Conservation (phyloP, 768 basidiomycete species). For the Pleurotus ostreatus region DNA sequence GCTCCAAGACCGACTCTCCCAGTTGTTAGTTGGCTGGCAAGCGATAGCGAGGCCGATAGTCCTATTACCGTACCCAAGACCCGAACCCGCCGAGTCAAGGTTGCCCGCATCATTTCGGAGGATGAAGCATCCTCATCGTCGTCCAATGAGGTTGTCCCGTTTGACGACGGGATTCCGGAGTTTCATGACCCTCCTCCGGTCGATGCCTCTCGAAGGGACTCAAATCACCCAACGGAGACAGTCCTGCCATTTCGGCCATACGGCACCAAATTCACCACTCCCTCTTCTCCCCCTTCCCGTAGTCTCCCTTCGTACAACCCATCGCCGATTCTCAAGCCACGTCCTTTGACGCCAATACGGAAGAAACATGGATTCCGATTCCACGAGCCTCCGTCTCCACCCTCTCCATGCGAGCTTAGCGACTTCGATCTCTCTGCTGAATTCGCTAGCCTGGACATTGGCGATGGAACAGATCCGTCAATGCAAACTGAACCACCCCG, state of each 20-base stretch:
- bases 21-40: not conserved
- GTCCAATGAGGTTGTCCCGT: not conserved
- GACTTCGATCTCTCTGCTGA: constrained; percentile 53
- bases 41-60: not conserved
- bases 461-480: constrained; percentile 21
- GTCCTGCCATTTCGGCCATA: constrained; percentile 12
- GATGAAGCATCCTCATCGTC: not conserved
- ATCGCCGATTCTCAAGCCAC: constrained; percentile 39
- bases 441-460: constrained; percentile 37
- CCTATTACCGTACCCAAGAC: not conserved
- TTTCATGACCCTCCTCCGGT: not conserved
- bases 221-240: not conserved
- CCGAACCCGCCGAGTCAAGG: not conserved
- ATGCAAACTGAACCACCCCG: constrained; percentile 17
- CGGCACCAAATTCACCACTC: constrained; percentile 4
- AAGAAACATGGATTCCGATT: constrained; percentile 33
- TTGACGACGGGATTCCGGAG: not conserved
- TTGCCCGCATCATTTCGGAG: not conserved
- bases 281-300: not conserved
- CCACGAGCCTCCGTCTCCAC: constrained; percentile 46
- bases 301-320: constrained; percentile 12
- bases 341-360: constrained; percentile 68
- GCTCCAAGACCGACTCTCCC: not conserved
- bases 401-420: constrained; percentile 50
- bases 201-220: not conserved